A percentile compares a stretch with the other conserved stretches of the same genome.
phyloP scores from a whole-genome alignment of 139 green algal genomes.

The Coelastrella sp. region DNA sequence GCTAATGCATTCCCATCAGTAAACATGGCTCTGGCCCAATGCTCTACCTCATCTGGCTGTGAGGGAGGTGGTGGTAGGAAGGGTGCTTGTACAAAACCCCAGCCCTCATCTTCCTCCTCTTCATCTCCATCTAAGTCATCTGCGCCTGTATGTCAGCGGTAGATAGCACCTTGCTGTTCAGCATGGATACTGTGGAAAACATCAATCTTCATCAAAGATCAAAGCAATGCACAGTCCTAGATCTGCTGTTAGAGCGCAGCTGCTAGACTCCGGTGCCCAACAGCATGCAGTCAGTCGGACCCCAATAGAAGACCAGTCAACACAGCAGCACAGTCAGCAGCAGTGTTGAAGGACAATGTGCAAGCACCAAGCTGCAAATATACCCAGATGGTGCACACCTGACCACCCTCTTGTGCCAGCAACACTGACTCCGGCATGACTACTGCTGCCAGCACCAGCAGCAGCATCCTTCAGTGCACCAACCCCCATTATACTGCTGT shows the following conservation, averaged over 20 bases:
- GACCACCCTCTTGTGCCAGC: slow-evolving; percentile 1
- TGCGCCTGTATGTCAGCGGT: background rate
- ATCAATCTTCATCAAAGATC: too few relatives aligned
- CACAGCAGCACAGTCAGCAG: too few relatives aligned
- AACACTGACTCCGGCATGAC: too few relatives aligned
- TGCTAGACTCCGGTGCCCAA: too few relatives aligned
- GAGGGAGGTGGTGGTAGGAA: slow-evolving; percentile 60
- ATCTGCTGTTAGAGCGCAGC: too few relatives aligned
- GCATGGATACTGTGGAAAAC: too few relatives aligned
- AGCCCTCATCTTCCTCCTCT: slow-evolving; percentile 60
- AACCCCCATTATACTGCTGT: slow-evolving; percentile 1
- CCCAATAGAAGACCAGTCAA: too few relatives aligned
- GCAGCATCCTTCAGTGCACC: background rate
- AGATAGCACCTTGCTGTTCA: too few relatives aligned
- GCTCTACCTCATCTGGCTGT: slow-evolving; percentile 73
- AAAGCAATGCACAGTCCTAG: too few relatives aligned
- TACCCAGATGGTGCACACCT: background rate
- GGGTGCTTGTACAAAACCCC: slow-evolving; percentile 63
- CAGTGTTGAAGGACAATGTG: too few relatives aligned
- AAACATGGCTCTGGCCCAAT: slow-evolving; percentile 70
- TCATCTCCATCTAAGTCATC: slow-evolving; percentile 39
- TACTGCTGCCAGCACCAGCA: background rate
- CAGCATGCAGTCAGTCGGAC: too few relatives aligned
- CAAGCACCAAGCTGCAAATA: too few relatives aligned
- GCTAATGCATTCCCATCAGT: slow-evolving; percentile 10